Percentiles rank a stretch among this genome's conserved stretches.
Conservation (phyloP, 331 rosid genomes). For the Cucumis variabilis region DNA sequence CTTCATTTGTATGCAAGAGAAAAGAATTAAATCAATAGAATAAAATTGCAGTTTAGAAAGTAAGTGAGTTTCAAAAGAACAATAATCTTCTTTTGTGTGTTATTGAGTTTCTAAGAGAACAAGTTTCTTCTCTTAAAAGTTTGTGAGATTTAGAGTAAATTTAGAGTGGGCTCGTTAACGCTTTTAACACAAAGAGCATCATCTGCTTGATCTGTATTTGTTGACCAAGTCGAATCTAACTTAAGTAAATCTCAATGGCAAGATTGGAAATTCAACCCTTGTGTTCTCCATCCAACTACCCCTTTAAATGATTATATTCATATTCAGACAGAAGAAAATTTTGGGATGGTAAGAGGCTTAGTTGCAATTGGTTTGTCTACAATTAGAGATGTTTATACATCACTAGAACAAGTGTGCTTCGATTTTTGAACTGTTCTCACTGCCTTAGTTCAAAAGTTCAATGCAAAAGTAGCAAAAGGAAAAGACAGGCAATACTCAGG, state of each 20-base stretch:
- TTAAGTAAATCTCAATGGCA: slow-evolving; percentile 79
- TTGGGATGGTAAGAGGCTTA: slow-evolving; percentile 75
- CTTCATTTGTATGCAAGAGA: too few relatives aligned
- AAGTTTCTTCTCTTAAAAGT: too few relatives aligned
- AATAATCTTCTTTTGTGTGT: too few relatives aligned
- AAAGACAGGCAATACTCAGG: slow-evolving; percentile 75
- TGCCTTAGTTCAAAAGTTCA: slow-evolving; percentile 60
- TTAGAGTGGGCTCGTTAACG: too few relatives aligned
- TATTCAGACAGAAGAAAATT: slow-evolving; percentile 61
- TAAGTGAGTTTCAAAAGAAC: too few relatives aligned
- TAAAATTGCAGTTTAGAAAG: too few relatives aligned
- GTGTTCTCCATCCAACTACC: slow-evolving; percentile 69
- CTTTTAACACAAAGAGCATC: slow-evolving; percentile 63
- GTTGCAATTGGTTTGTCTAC: slow-evolving; percentile 90
- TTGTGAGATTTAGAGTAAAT: too few relatives aligned
- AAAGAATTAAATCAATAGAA: too few relatives aligned
- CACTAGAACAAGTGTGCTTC: slow-evolving; percentile 74
- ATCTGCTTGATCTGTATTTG: slow-evolving; percentile 76
- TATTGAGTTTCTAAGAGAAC: too few relatives aligned
- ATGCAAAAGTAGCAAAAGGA: slow-evolving; percentile 68
- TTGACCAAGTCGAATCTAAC: slow-evolving; percentile 86
- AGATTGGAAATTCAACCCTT: slow-evolving; percentile 95
- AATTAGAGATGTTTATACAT: slow-evolving; percentile 74
- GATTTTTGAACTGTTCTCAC: slow-evolving; percentile 77
- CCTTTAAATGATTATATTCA: slow-evolving; percentile 40